Percentiles rank a stretch among this genome's conserved stretches.
phyloP scores from a whole-genome alignment of 495 filamentous ascomycete genomes.

The Chaetomium tenue region DNA sequence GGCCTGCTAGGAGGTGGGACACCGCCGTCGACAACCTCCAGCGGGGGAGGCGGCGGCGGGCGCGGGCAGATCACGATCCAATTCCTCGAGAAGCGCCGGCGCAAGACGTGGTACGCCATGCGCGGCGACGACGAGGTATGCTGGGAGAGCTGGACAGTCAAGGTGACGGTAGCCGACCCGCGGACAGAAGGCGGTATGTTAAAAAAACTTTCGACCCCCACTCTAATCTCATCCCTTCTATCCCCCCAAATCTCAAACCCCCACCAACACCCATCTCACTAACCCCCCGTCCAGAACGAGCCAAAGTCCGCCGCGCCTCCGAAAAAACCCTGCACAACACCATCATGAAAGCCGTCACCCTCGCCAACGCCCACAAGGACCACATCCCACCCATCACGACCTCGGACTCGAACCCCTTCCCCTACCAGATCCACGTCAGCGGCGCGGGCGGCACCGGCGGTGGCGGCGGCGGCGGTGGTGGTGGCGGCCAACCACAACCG shows the following conservation, averaged over 20 bases:
- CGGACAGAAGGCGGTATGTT: slow-evolving; percentile 79
- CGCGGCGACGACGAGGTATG: slow-evolving; percentile 84
- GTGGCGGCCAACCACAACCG: neutral
- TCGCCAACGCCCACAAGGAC: slow-evolving; percentile 84
- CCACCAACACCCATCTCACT: neutral
- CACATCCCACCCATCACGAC: slow-evolving; percentile 97
- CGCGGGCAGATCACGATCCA: slow-evolving; percentile 81
- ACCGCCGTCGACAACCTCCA: neutral
- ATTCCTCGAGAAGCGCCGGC: slow-evolving; percentile 90
- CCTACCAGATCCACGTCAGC: slow-evolving; percentile 82
- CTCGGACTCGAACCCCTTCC: slow-evolving; percentile 89
- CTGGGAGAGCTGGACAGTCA: slow-evolving; percentile 94
- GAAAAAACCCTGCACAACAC: slow-evolving; percentile 80
- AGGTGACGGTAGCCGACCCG: slow-evolving; percentile 85
- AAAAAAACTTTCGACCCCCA: slow-evolving; percentile 7
- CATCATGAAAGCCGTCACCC: slow-evolving; percentile 80
- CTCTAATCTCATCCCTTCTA: neutral
- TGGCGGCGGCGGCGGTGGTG: too few relatives aligned
- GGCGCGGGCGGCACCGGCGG: neutral
- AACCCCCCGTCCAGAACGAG: slow-evolving; percentile 58
- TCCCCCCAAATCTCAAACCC: neutral
- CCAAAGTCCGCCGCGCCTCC: slow-evolving; percentile 84
- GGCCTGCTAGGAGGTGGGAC: slow-evolving; percentile 13
- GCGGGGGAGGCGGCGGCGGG: slow-evolving; percentile 60
- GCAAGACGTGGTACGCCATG: slow-evolving; percentile 78